Conservation (phyloP, 192 early-diverging fungal species). For the Haplosporangium gracile region DNA sequence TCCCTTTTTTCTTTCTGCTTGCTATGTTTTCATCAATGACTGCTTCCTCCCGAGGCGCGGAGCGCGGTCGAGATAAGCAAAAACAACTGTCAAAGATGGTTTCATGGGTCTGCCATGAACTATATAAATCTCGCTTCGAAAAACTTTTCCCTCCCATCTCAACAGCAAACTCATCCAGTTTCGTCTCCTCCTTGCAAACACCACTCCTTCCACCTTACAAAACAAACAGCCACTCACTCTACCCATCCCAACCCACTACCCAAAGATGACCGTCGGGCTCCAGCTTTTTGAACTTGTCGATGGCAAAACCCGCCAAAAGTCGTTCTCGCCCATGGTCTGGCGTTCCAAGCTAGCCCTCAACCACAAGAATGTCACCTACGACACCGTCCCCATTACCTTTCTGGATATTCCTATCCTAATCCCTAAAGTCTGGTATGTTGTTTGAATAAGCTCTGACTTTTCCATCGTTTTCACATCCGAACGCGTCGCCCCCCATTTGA, state of each 20-base stretch:
- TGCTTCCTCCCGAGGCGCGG: not conserved
- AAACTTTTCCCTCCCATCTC: not conserved
- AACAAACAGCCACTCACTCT: not conserved
- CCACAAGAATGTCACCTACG: slow-evolving; percentile 25
- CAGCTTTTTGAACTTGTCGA: slow-evolving; percentile 32
- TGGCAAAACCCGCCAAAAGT: slow-evolving; percentile 18
- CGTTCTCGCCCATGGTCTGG: slow-evolving; percentile 37
- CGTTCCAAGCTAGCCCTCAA: slow-evolving; percentile 28
- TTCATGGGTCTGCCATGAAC: not conserved
- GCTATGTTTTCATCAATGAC: too few relatives aligned
- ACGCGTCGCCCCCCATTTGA: not conserved
- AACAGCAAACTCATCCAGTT: not conserved
- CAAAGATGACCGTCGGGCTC: slow-evolving; percentile 6
- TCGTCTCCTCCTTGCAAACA: not conserved
- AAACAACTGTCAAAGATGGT: not conserved
- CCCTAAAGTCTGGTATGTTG: slow-evolving; percentile 23
- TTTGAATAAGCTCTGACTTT: not conserved
- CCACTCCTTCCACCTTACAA: not conserved
- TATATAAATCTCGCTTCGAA: not conserved
- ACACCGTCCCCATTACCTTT: slow-evolving; percentile 29
- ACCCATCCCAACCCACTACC: not conserved
- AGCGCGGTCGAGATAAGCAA: not conserved
- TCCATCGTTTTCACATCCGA: not conserved
- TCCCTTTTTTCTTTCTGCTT: too few relatives aligned
- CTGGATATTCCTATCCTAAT: slow-evolving; percentile 15